These are phyloP conservation scores for Pichia cabralensis DNA, from an alignment of 805 yeast species.

Conservation along the genomic window DNA sequence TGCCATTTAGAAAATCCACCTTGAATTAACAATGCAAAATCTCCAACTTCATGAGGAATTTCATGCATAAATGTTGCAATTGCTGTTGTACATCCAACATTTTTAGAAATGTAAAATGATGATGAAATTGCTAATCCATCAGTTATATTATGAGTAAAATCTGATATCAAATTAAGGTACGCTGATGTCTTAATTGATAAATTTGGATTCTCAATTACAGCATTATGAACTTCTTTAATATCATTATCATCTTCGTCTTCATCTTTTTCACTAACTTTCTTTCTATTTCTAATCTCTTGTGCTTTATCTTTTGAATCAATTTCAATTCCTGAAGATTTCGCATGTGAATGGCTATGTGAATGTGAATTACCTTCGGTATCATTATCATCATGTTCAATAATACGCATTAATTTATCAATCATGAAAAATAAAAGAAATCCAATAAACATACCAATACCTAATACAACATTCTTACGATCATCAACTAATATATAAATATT, in stretches of 20 bases:
- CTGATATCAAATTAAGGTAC: slow-evolving; percentile 57
- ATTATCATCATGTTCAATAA: slow-evolving; percentile 32
- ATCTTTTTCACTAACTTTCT: no score
- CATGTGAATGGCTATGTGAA: no score
- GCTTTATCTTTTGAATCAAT: no score
- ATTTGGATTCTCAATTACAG: slow-evolving; percentile 11
- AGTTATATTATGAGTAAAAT: slow-evolving; percentile 64
- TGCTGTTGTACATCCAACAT: slow-evolving; percentile 58
- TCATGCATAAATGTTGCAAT: slow-evolving; percentile 69
- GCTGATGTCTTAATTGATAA: slow-evolving; percentile 30
- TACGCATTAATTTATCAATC: slow-evolving; percentile 53
- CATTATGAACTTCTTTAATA: slow-evolving; percentile 14
- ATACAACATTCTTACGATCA: slow-evolving; percentile 35
- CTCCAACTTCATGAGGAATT: slow-evolving; percentile 76
- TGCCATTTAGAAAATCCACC: slow-evolving; percentile 59
- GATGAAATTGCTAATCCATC: slow-evolving; percentile 72
- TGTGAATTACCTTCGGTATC: slow-evolving; percentile 27
- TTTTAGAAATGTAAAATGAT: slow-evolving; percentile 50
- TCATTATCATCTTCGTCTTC: slow-evolving; percentile 9
- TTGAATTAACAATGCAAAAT: slow-evolving; percentile 60
- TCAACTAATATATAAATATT: slow-evolving; percentile 34
- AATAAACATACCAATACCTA: slow-evolving; percentile 46
- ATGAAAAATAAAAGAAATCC: slow-evolving; percentile 53
- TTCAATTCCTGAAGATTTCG: no score
- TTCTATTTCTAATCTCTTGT: no score